These are phyloP conservation scores for Auricularia heimuer DNA, from an alignment of 768 basidiomycete genomes.

Conservation along the genomic window DNA sequence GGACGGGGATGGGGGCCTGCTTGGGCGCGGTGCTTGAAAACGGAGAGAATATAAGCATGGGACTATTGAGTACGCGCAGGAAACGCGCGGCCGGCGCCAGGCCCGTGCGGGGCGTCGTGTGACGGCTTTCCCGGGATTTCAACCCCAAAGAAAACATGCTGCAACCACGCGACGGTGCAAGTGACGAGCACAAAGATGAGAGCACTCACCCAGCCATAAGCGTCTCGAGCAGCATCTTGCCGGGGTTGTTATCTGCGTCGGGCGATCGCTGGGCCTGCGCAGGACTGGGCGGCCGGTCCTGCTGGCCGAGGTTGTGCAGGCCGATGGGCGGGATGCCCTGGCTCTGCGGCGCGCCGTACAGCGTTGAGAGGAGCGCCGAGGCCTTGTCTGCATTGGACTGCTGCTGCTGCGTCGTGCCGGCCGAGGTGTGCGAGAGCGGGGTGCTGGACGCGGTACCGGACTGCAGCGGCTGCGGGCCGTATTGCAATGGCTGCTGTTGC, in stretches of 20 bases:
- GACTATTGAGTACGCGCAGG: neutral
- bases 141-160: neutral
- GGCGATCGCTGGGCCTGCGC: conserved; percentile 19
- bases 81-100: neutral
- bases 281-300: conserved; percentile 16
- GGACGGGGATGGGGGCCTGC: neutral
- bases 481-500: conserved; percentile 21
- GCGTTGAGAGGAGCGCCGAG: conserved; percentile 62
- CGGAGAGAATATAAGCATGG: neutral
- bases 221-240: conserved; percentile 69
- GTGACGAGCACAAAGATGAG: neutral
- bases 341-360: conserved; percentile 34
- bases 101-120: neutral
- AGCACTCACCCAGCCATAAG: conserved; percentile 66
- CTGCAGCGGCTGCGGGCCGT: conserved; percentile 17
- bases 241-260: conserved; percentile 66
- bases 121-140: no score
- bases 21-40: neutral
- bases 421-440: conserved; percentile 16
- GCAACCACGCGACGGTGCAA: neutral
- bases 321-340: conserved; percentile 22
- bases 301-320: conserved; percentile 11
- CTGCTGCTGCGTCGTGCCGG: conserved; percentile 27
- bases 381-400: conserved; percentile 51
- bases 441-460: conserved; percentile 10